Conservation (phyloP, 1,284 basidiomycete species). For the Ganoderma resinaceum region DNA sequence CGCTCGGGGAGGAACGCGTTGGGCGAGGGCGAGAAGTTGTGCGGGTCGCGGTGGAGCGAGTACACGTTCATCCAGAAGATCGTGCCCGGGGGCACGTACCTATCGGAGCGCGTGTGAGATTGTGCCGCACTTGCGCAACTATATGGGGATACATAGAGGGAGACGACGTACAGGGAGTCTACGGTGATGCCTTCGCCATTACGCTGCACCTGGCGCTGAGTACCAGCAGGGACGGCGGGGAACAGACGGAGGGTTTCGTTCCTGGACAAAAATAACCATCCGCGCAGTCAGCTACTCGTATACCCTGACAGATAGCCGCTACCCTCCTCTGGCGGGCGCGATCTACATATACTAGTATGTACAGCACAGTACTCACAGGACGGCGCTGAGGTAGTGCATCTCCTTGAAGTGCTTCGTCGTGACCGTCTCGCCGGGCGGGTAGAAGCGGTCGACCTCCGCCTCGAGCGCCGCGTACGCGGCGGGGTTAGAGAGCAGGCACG, state of each 20-base stretch:
- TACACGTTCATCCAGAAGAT: conserved; percentile 33
- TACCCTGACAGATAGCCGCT: neutral
- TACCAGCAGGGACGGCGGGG: conserved; percentile 58
- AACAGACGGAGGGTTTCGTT: conserved; percentile 64
- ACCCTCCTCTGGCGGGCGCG: no score
- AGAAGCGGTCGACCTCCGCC: conserved; percentile 39
- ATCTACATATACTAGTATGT: no score
- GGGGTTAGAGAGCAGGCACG: conserved; percentile 33
- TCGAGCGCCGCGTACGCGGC: conserved; percentile 32
- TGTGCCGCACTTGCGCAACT: no score
- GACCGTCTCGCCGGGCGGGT: conserved; percentile 34
- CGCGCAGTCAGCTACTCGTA: neutral
- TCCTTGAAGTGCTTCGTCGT: conserved; percentile 32
- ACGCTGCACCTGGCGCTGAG: conserved; percentile 50
- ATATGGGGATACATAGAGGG: neutral
- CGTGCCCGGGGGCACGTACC: conserved; percentile 36
- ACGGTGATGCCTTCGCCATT: conserved; percentile 30
- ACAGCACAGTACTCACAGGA: conserved; percentile 41
- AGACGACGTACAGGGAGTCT: conserved; percentile 34
- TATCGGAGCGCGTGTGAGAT: neutral
- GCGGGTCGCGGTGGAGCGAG: conserved; percentile 38
- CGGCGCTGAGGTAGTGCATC: conserved; percentile 42
- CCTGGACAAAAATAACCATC: conserved; percentile 41
- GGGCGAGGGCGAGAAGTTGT: conserved; percentile 38
- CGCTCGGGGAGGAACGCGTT: conserved; percentile 38